A percentile compares a stretch with the other conserved stretches of the same genome.
Conservation (phyloP, 2,329 filamentous ascomycete species). For the Fusarium proliferatum region DNA sequence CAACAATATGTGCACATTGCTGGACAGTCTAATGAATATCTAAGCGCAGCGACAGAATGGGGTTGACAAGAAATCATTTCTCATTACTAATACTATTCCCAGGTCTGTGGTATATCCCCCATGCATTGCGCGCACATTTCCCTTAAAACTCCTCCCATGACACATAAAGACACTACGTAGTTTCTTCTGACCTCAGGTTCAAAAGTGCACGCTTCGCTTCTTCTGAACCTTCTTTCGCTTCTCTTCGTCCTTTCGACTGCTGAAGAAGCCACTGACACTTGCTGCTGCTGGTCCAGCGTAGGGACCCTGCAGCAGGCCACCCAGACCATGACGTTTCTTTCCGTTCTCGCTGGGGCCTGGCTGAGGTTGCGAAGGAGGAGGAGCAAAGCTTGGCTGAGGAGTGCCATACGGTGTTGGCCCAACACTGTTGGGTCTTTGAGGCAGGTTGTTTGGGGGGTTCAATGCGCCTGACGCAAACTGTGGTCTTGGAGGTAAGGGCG, state of each 20-base stretch:
- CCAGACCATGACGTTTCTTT: conserved; percentile 45
- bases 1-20: neutral
- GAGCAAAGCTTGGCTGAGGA: conserved; percentile 35
- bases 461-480: conserved; percentile 33
- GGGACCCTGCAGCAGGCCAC: conserved; percentile 46
- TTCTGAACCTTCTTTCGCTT: conserved; percentile 58
- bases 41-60: no score
- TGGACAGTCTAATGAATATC: neutral
- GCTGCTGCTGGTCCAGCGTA: conserved; percentile 55
- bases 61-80: neutral
- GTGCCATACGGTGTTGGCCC: conserved; percentile 51
- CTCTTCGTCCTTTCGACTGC: conserved; percentile 51
- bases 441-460: conserved; percentile 46
- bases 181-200: neutral
- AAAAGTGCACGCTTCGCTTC: conserved; percentile 62
- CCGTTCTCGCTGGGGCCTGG: conserved; percentile 29
- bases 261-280: conserved; percentile 59
- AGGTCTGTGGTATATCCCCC: conserved; percentile 44
- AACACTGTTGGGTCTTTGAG: conserved; percentile 61
- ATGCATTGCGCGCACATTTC: conserved; percentile 5
- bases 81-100: conserved; percentile 11
- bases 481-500: conserved; percentile 51
- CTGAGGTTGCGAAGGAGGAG: conserved; percentile 40
- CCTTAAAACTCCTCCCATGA: conserved; percentile 19
- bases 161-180: neutral